phyloP scores from a whole-genome alignment of 345 rosid genomes.

The Geranium rotundifolium region DNA sequence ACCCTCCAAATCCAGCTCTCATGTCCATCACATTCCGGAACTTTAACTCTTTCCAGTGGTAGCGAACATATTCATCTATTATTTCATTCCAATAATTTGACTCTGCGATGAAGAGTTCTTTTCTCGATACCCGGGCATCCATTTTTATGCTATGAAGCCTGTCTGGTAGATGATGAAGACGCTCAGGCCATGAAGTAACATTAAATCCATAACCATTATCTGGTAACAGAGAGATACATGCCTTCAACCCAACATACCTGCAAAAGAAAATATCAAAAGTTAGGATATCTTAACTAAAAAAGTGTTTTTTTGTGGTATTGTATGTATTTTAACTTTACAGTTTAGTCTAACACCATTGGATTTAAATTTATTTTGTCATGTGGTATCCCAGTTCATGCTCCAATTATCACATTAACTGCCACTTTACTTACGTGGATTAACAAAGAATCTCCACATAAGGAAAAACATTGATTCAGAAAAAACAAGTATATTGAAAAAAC shows the following conservation, averaged over 20 bases:
- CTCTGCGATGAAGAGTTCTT: slow-evolving; percentile 82
- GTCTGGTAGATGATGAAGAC: slow-evolving; percentile 69
- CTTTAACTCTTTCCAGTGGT: slow-evolving; percentile 70
- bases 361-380: too few species aligned
- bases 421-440: too few species aligned
- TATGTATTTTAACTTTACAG: too few species aligned
- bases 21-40: slow-evolving; percentile 90
- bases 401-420: too few species aligned
- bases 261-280: slow-evolving; percentile 2
- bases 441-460: too few species aligned
- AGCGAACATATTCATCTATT: slow-evolving; percentile 57
- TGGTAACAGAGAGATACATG: slow-evolving; percentile 73
- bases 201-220: slow-evolving; percentile 77
- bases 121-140: slow-evolving; percentile 78
- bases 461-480: too few species aligned
- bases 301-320: too few species aligned
- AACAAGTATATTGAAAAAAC: too few species aligned
- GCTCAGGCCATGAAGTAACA: slow-evolving; percentile 68
- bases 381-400: too few species aligned
- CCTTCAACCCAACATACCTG: slow-evolving; percentile 78
- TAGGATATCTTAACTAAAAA: too few species aligned
- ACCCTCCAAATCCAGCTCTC: slow-evolving; percentile 98
- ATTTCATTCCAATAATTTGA: slow-evolving; percentile 78
- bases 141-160: slow-evolving; percentile 78
- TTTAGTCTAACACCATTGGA: too few species aligned